Conservation (phyloP, 768 basidiomycete species). For the Rhodotorula paludigena region DNA sequence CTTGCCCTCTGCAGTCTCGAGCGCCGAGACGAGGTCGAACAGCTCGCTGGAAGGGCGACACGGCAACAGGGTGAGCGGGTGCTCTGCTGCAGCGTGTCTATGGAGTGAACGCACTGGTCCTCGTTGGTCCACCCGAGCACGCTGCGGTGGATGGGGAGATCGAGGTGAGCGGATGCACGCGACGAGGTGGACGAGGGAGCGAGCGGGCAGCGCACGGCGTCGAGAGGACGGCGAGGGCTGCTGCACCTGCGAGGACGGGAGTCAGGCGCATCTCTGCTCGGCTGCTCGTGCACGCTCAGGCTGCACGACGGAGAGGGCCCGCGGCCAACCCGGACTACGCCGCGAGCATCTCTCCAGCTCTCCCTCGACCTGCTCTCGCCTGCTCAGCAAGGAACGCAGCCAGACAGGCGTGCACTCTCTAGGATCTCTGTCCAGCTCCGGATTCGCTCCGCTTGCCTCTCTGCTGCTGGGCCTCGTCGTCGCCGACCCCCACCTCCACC, state of each 20-base stretch:
- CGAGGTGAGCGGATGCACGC: not conserved
- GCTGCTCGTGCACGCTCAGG: too few relatives aligned
- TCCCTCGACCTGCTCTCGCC: not conserved
- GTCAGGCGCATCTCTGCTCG: not conserved
- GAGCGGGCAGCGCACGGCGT: not conserved
- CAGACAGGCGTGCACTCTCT: not conserved
- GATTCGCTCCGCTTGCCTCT: too few relatives aligned
- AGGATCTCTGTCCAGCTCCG: not conserved
- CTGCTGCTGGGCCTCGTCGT: too few relatives aligned
- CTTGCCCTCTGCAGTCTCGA: conserved; percentile 56
- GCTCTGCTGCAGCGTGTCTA: not conserved
- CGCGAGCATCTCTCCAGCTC: not conserved
- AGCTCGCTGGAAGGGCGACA: conserved; percentile 31
- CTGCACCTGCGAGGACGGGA: conserved; percentile 1
- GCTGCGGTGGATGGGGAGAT: not conserved
- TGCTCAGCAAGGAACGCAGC: not conserved
- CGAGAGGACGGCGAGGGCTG: not conserved
- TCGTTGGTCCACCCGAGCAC: conserved; percentile 38
- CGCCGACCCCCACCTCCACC: not conserved
- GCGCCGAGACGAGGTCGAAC: conserved; percentile 42
- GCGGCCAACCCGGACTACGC: too few relatives aligned
- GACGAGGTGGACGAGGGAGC: not conserved
- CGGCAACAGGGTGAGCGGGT: not conserved
- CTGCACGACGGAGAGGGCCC: too few relatives aligned
- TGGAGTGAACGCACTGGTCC: conserved; percentile 32